A percentile compares a stretch with the other conserved stretches of the same genome.
Evolutionary conservation across 768 basidiomycete species (phyloP).

Genomic region (Mycena chlorophos): DNA sequence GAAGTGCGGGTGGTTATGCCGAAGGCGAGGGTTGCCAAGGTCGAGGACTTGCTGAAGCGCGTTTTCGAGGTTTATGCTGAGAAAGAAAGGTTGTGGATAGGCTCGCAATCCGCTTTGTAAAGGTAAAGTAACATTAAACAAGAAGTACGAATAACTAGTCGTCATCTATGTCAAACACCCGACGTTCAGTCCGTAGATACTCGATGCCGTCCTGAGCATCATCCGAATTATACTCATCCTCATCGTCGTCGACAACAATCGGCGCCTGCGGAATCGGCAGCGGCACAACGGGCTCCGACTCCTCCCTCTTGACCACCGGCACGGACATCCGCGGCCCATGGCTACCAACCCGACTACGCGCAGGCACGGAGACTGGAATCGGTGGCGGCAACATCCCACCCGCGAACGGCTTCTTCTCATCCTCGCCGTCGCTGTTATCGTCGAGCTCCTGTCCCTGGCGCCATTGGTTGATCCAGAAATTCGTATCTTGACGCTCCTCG

Average conservation of each 20-base stretch:
- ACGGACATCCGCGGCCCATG: no score
- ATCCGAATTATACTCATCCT: no score
- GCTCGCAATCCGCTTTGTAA: no score
- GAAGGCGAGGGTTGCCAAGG: background rate
- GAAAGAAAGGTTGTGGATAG: no score
- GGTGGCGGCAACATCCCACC: background rate
- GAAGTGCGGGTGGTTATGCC: background rate
- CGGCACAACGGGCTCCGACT: background rate
- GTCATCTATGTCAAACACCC: background rate
- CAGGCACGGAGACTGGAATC: background rate
- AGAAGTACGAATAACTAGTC: no score
- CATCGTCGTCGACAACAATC: background rate
- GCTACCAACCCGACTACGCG: no score
- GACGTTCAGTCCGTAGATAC: background rate
- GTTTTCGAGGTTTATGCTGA: no score
- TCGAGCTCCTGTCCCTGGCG: background rate
- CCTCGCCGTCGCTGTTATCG: background rate
- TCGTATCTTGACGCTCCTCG: background rate
- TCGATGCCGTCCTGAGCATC: no score
- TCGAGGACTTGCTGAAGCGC: no score
- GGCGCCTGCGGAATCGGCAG: background rate
- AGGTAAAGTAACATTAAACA: no score
- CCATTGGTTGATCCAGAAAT: constrained; percentile 1
- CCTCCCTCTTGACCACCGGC: background rate
- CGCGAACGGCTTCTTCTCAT: background rate